Evolutionary conservation across 2,329 filamentous ascomycete species (phyloP), one percentile per base, ranked within the genome.

Genomic region (Cordyceps javanica): DNA sequence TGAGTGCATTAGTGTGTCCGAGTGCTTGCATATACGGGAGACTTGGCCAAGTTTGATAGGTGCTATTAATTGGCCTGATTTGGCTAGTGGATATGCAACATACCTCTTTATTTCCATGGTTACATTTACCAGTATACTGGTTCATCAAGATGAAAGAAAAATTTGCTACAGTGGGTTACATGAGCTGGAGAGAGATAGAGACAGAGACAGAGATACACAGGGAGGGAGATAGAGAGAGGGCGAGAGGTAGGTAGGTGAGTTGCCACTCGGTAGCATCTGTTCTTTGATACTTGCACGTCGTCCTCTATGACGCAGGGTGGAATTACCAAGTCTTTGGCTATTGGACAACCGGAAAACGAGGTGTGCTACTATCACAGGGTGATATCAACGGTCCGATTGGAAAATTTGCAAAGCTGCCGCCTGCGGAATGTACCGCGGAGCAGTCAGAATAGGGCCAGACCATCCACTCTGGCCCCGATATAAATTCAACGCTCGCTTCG

Each of bases 71-170:
- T 25, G 39, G 39, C n/a, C 38, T n/a, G 38, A 23, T 21, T 23
- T 14, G 21, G 26, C 39, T 36, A 45, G 51, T 54, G 51, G 51
- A 44, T 25, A 54, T 36, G 51, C 30, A 34, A 21, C 19, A 9
- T 26, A 16, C 41, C 30, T 26, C 30, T 26, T 54, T 45, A 54
- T 54, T 36, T 45, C 51, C 51, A 34, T 36, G 39, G 51, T 54
- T 45, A 36, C 51, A 54, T 45, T 30, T 28, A 14, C 38, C 32
- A 36, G 30, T 19, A 9, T 38, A 19, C 21, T 21, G 14, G 32
- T 13, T 16, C 21, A 34, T 49, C 21, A 19, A 6, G 28, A 11
- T 10, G 8, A 34, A 26, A n/a, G 23, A 13, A 11, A 3, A 25
- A 7, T 28, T n/a, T 8, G 34, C 26, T 32, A 19, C 28, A 13